Conservation (phyloP, 2,329 filamentous ascomycete species). For the Botrytis fabae region DNA sequence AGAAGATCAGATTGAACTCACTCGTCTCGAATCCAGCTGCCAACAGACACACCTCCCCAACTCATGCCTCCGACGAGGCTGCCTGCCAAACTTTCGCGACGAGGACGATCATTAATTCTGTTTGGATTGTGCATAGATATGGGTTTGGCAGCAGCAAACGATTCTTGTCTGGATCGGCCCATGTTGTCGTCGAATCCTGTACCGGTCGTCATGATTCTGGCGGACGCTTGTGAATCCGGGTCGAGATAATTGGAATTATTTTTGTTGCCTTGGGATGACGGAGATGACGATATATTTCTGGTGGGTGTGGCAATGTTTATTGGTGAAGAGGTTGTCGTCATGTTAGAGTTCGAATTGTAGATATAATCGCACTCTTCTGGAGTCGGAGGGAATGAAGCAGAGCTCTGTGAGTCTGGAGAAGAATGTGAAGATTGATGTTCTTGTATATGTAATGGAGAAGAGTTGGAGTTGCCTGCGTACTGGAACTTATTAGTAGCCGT, state of each 20-base stretch:
- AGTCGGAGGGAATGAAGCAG: background rate
- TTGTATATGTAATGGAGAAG: conserved; percentile 4
- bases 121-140: conserved; percentile 66
- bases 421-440: conserved; percentile 18
- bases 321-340: conserved; percentile 40
- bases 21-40: conserved; percentile 97
- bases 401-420: background rate
- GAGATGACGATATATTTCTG: conserved; percentile 41
- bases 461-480: conserved; percentile 16
- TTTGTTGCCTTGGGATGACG: conserved; percentile 42
- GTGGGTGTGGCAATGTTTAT: conserved; percentile 41
- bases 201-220: conserved; percentile 53
- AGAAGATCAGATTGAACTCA: conserved; percentile 55
- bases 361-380: background rate
- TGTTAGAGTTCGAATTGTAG: conserved; percentile 29
- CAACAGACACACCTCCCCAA: conserved; percentile 94
- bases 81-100: conserved; percentile 63
- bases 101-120: conserved; percentile 57
- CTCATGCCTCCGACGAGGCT: conserved; percentile 82
- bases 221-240: conserved; percentile 43
- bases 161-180: conserved; percentile 58
- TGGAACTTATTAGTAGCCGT: background rate
- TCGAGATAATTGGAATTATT: conserved; percentile 34
- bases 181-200: conserved; percentile 54
- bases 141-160: conserved; percentile 64